Conservation (phyloP, 2,329 filamentous ascomycete species). For the Scolecobasidium constrictum region DNA sequence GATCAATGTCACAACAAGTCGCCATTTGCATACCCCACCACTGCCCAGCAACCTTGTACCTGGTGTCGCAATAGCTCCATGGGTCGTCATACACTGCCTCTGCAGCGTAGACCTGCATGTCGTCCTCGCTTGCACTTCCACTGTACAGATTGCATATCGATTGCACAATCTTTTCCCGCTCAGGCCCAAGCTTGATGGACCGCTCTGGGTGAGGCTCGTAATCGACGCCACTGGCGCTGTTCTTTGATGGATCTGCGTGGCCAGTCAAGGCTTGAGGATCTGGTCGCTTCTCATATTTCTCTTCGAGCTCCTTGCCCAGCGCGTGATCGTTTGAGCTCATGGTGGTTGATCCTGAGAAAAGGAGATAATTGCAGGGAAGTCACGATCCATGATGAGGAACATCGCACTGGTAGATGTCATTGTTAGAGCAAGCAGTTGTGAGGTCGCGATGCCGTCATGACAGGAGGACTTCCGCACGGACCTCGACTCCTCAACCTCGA, state of each 20-base stretch:
- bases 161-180: conserved; percentile 30
- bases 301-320: conserved; percentile 4
- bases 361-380: too few relatives aligned
- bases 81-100: conserved; percentile 38
- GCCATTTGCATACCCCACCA: conserved; percentile 29
- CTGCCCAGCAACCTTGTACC: conserved; percentile 41
- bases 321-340: background rate
- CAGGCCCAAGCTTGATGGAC: conserved; percentile 22
- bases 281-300: conserved; percentile 10
- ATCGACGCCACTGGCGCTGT: conserved; percentile 20
- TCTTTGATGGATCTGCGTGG: conserved; percentile 17
- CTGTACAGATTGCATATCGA: conserved; percentile 35
- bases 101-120: conserved; percentile 39
- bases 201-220: conserved; percentile 23
- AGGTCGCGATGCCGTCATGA: too few relatives aligned
- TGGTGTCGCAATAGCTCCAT: conserved; percentile 38
- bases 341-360: background rate
- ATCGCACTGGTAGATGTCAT: too few relatives aligned
- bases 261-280: conserved; percentile 19
- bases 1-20: background rate
- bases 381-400: too few relatives aligned
- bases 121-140: conserved; percentile 34
- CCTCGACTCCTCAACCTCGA: too few relatives aligned
- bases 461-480: too few relatives aligned
- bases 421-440: too few relatives aligned